phyloP scores from a whole-genome alignment of 352 stramenopile genomes.

The Phytophthora meadii region DNA sequence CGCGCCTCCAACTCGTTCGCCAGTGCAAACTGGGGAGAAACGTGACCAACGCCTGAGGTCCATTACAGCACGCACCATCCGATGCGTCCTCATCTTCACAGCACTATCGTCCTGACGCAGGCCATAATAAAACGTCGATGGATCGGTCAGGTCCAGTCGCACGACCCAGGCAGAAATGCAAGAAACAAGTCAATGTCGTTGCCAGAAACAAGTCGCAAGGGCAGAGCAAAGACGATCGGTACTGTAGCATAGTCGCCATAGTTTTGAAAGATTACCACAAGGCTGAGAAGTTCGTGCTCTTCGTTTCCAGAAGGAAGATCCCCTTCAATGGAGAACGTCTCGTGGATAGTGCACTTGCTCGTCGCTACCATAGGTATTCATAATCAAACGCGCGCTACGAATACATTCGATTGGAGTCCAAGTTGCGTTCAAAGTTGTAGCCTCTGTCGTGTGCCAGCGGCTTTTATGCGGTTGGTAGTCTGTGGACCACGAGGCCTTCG shows the following conservation, averaged over 20 bases:
- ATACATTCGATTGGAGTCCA: too few relatives aligned
- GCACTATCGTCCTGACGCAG: slow-evolving; percentile 3
- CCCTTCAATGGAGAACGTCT: too few relatives aligned
- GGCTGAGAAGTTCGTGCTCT: neutral
- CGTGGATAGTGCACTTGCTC: too few relatives aligned
- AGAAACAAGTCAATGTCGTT: slow-evolving; percentile 10
- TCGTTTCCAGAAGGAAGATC: neutral
- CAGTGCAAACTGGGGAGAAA: slow-evolving; percentile 2
- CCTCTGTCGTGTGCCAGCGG: neutral
- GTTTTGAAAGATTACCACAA: neutral
- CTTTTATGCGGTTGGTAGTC: slow-evolving; percentile 4
- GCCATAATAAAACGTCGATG: slow-evolving; percentile 5
- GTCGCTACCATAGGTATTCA: too few relatives aligned
- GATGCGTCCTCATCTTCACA: slow-evolving; percentile 6
- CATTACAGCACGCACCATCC: slow-evolving; percentile 10
- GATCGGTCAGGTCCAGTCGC: neutral
- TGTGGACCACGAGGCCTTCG: neutral
- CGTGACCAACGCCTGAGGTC: neutral
- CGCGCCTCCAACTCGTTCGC: neutral
- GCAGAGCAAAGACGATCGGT: neutral
- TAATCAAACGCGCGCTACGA: too few relatives aligned
- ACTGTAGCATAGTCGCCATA: slow-evolving; percentile 9
- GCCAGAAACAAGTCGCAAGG: slow-evolving; percentile 10
- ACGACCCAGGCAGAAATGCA: slow-evolving; percentile 14
- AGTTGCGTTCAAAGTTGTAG: too few relatives aligned